These are phyloP conservation scores for Obba rivulosa DNA, from an alignment of 768 basidiomycete genomes.

Conservation along the genomic window DNA sequence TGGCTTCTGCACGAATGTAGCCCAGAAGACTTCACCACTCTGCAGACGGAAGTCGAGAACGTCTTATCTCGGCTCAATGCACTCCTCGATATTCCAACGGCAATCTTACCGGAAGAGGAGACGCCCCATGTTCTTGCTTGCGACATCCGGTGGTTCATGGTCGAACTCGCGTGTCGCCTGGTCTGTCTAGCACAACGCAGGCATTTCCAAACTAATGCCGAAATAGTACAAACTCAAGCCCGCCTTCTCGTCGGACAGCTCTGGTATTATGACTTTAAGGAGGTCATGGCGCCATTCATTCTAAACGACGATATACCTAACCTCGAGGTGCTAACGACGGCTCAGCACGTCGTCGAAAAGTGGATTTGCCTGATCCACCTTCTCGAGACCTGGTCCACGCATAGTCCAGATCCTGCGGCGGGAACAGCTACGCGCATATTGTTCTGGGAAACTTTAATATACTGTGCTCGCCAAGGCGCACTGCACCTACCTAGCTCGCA, in stretches of 20 bases:
- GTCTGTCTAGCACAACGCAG: slow-evolving; percentile 20
- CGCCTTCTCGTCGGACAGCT: slow-evolving; percentile 43
- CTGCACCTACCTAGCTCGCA: slow-evolving; percentile 24
- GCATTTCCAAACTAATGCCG: slow-evolving; percentile 7
- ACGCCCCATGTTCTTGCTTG: slow-evolving; percentile 37
- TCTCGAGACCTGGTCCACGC: slow-evolving; percentile 3
- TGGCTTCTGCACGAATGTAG: slow-evolving; percentile 34
- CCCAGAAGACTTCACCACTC: slow-evolving; percentile 25
- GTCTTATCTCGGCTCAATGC: slow-evolving; percentile 30
- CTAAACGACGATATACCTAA: neutral
- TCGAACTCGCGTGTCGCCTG: slow-evolving; percentile 50
- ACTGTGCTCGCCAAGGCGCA: slow-evolving; percentile 8
- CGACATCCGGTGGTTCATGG: slow-evolving; percentile 53
- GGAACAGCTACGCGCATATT: slow-evolving; percentile 20
- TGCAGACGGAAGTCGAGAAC: slow-evolving; percentile 31
- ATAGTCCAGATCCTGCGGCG: slow-evolving; percentile 8
- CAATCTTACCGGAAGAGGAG: slow-evolving; percentile 18
- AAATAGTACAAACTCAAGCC: slow-evolving; percentile 25
- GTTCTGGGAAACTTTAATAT: slow-evolving; percentile 41
- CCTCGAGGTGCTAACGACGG: neutral
- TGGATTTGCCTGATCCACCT: slow-evolving; percentile 76
- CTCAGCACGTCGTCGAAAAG: slow-evolving; percentile 45
- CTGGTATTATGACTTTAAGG: slow-evolving; percentile 46
- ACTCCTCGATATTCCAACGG: slow-evolving; percentile 32
- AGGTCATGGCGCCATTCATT: slow-evolving; percentile 27